phyloP scores from a whole-genome alignment of 2,329 filamentous ascomycete species.

The Cyphellophora attinorum region DNA sequence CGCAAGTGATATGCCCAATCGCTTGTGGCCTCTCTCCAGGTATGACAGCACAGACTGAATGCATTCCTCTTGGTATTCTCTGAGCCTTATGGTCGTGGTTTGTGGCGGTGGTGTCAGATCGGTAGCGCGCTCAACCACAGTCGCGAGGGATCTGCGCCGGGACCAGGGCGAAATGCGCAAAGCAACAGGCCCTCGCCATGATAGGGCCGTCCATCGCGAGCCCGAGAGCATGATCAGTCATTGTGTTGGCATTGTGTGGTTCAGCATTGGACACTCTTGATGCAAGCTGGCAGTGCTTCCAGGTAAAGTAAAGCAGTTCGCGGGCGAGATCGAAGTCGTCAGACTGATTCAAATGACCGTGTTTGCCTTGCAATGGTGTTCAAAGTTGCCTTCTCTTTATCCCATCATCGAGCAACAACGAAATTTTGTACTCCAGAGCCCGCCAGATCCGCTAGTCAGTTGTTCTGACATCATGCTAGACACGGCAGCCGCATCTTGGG shows the following conservation, averaged over 20 bases:
- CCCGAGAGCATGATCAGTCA: slow-evolving; percentile 18
- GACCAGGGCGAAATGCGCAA: slow-evolving; percentile 6
- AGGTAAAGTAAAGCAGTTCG: no score
- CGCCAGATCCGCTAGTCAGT: no score
- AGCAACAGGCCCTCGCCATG: slow-evolving; percentile 7
- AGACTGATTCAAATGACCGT: no score
- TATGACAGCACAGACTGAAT: slow-evolving; percentile 70
- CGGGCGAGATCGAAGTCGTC: no score
- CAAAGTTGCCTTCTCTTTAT: no score
- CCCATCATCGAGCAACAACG: no score
- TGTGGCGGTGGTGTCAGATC: slow-evolving; percentile 19
- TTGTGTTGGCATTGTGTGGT: not conserved
- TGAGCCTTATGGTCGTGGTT: slow-evolving; percentile 52
- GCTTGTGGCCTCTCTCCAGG: slow-evolving; percentile 60
- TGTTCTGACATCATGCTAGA: no score
- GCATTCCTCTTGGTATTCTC: slow-evolving; percentile 84
- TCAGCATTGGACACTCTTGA: no score
- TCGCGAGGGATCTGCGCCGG: slow-evolving; percentile 20
- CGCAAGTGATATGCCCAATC: slow-evolving; percentile 74
- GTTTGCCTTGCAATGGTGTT: no score
- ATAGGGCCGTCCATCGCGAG: slow-evolving; percentile 21
- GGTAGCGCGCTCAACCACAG: slow-evolving; percentile 8
- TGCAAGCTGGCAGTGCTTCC: no score
- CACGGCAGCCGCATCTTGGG: no score
- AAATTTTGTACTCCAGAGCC: no score